Evolutionary conservation across 441 rosid genomes (phyloP).

Genomic region (Bruguiera hainesii): DNA sequence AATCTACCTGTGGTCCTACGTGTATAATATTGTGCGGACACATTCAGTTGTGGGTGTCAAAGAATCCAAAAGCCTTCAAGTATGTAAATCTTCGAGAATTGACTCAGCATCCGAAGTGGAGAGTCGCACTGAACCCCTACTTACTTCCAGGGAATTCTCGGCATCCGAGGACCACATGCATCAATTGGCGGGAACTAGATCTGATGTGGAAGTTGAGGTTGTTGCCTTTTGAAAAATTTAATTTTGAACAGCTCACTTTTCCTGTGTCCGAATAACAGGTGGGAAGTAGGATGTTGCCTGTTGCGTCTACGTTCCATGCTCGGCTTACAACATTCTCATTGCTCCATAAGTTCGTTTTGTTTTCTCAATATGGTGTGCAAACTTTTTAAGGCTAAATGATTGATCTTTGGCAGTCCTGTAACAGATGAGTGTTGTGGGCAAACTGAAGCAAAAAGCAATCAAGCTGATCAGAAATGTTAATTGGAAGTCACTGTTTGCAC

Average conservation of each 20-base stretch:
- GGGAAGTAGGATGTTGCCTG: too few species aligned
- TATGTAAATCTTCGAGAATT: conserved; percentile 15
- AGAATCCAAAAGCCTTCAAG: conserved; percentile 21
- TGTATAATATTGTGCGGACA: conserved; percentile 59
- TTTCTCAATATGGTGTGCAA: neutral
- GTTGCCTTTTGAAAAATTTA: conserved; percentile 3
- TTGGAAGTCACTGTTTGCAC: conserved; percentile 57
- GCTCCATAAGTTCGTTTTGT: too few species aligned
- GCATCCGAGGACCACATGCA: conserved; percentile 11
- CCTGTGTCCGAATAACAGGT: too few species aligned
- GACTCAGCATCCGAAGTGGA: conserved; percentile 24
- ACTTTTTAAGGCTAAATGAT: neutral
- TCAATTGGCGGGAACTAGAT: conserved; percentile 15
- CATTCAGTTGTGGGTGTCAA: conserved; percentile 27
- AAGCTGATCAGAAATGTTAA: conserved; percentile 35
- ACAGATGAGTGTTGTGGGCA: conserved; percentile 36
- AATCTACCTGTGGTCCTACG: conserved; percentile 76
- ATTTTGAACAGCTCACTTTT: too few species aligned
- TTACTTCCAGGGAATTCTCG: conserved; percentile 30
- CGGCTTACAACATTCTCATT: neutral
- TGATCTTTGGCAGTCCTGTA: neutral
- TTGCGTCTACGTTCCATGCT: neutral
- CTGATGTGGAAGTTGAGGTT: conserved; percentile 28
- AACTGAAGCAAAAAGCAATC: conserved; percentile 27
- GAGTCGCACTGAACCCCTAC: conserved; percentile 44